Base-by-base conservation (phyloP, 305 asterid genomes). In the Ruellia speciosa region DNA sequence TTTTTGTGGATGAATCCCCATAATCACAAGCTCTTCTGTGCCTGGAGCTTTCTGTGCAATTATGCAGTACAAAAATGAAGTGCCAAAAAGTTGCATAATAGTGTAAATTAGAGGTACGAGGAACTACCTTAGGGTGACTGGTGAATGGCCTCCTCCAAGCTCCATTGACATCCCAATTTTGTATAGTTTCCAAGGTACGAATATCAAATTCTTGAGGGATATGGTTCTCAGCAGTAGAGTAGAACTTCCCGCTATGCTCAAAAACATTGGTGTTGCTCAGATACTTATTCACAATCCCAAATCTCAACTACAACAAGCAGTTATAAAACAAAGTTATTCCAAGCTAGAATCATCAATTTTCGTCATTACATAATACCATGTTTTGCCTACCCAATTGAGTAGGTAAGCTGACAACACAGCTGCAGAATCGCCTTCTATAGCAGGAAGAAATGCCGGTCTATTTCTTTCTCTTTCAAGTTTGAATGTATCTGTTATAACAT, bases 71-170 rank as follows among this genome's bases (percentile, higher is more conserved):
- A 16, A 28, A 56, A 66, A 7, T 0, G 14, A 39, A 14, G 46
- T 7, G 0, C 37, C 7, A 13, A 2, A 43, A 12, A 43, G 11
- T n/a, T n/a, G 16, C 8, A 13, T 43, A 2, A 11, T 9, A 1
- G 18, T 0, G 43, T 48, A 9, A 15, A 14, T 40, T 14, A 15
- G 3, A 4, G 54, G 3, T 56, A 7, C 15, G 15, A 52, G 13
- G 49, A 19, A 7, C 6, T 70, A 84, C 96, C 88, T 84, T 82
- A 28, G 94, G 96, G 57, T 87, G 96, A 69, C 84, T 74, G 19
- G 88, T 80, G 65, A 84, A 87, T 5, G 90, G 85, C 76, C 96
- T 69, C 43, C 56, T 55, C 96, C 94, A 87, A 43, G 71, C 53
- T 58, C 81, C 79, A 50, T 70, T 55, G 13, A 74, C 35, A 17